phyloP scores from a whole-genome alignment of 352 stramenopile genomes.

The Phytophthora multivora region DNA sequence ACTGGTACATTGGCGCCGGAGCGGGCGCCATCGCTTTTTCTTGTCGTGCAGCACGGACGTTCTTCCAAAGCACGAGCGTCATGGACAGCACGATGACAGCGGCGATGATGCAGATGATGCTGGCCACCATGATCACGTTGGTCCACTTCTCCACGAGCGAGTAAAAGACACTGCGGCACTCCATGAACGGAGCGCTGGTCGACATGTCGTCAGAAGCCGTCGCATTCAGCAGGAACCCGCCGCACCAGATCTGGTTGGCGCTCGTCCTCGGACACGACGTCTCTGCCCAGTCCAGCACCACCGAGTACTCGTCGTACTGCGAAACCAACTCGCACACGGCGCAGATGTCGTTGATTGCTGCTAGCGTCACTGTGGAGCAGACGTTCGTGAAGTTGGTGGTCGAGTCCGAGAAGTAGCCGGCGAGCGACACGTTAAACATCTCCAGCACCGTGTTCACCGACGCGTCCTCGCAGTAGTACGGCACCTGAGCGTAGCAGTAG shows the following conservation, averaged over 20 bases:
- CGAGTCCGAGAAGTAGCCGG: conserved; percentile 42
- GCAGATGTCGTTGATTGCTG: conserved; percentile 58
- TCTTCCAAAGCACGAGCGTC: conserved; percentile 57
- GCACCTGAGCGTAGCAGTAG: conserved; percentile 82
- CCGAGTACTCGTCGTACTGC: conserved; percentile 65
- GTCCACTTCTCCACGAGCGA: conserved; percentile 74
- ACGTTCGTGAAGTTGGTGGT: conserved; percentile 61
- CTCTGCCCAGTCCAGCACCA: conserved; percentile 72
- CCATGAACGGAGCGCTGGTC: conserved; percentile 59
- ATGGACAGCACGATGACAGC: conserved; percentile 59
- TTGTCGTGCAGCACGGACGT: conserved; percentile 29
- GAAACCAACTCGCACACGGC: conserved; percentile 56
- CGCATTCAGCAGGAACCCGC: conserved; percentile 60
- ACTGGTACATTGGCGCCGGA: conserved; percentile 37
- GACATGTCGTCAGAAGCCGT: conserved; percentile 47
- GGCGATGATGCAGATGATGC: conserved; percentile 59
- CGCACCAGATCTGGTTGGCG: conserved; percentile 75
- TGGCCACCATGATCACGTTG: conserved; percentile 56
- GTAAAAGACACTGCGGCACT: conserved; percentile 68
- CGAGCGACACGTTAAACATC: conserved; percentile 58
- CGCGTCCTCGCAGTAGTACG: conserved; percentile 75
- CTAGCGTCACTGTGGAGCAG: conserved; percentile 47
- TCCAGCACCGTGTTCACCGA: conserved; percentile 48
- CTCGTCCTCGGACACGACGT: conserved; percentile 54
- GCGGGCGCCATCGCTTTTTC: conserved; percentile 18